Evolutionary conservation across 106 monocot genomes (phyloP).

Genomic region (Amphibolis antarctica): DNA sequence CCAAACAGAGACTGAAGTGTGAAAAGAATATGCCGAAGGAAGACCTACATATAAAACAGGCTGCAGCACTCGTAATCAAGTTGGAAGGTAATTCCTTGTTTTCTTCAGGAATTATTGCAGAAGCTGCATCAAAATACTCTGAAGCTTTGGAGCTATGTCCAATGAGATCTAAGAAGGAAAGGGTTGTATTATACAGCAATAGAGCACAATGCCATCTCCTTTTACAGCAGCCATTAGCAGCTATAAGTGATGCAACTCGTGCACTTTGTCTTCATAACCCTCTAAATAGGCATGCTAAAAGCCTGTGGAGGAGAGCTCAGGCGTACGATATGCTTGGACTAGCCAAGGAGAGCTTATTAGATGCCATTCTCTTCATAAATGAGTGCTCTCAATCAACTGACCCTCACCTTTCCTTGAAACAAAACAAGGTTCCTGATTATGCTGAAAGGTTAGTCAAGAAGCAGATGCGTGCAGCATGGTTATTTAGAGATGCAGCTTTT

Average conservation of each 20-base stretch:
- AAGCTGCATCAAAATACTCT: slow-evolving; percentile 69
- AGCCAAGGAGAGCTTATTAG: slow-evolving; percentile 82
- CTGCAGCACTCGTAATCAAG: slow-evolving; percentile 69
- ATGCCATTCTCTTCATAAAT: slow-evolving; percentile 85
- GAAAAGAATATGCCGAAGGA: slow-evolving; percentile 82
- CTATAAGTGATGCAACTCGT: slow-evolving; percentile 84
- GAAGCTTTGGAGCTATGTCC: slow-evolving; percentile 93
- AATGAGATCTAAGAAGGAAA: slow-evolving; percentile 74
- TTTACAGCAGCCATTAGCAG: slow-evolving; percentile 70
- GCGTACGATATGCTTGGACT: slow-evolving; percentile 89
- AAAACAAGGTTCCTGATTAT: slow-evolving; percentile 92
- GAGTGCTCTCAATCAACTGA: slow-evolving; percentile 76
- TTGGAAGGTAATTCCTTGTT: slow-evolving; percentile 90
- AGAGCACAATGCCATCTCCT: slow-evolving; percentile 93
- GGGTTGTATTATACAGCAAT: slow-evolving; percentile 84
- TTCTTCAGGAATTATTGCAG: slow-evolving; percentile 71
- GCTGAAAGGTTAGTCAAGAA: slow-evolving; percentile 87
- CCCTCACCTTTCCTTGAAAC: slow-evolving; percentile 59
- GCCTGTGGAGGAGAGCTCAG: slow-evolving; percentile 90
- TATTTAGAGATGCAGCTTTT: slow-evolving; percentile 86
- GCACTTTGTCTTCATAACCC: slow-evolving; percentile 85
- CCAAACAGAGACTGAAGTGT: slow-evolving; percentile 45
- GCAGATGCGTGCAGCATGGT: slow-evolving; percentile 85
- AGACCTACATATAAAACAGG: slow-evolving; percentile 81
- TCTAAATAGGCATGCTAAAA: slow-evolving; percentile 72